Evolutionary conservation across 345 rosid species (phyloP), one percentile per base, ranked within the genome.

Genomic region (Camelina laxa): DNA sequence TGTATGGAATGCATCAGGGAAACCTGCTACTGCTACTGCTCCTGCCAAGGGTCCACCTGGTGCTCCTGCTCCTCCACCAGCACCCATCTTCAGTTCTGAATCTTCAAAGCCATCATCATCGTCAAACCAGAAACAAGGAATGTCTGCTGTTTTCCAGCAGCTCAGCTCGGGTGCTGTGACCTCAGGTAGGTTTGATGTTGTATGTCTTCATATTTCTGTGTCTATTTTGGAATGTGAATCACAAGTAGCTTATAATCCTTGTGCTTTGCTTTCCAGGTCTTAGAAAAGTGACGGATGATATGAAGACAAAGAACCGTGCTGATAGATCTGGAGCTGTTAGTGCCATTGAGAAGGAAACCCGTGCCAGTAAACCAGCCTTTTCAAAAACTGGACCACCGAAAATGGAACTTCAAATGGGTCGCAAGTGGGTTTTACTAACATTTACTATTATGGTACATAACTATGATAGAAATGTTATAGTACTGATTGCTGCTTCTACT

Each of bases 381-480:
- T 83, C 96, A 2, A 95, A 87, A 84, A 75, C 81, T 39, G 97
- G 90, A 67, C 98, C 98, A 60, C 97, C 99, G 10, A 92, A 89
- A 65, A 62, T 96, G 56, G 98, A 96, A 90, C 93, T 96, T 83
- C 97, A 92, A 81, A 87, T 91, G 97, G 97, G 99, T 80, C 94
- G 99, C 21, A 96, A 96, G 98, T 96, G 69, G 75, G 97, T 86
- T 19, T 59, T 35, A 60, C 47, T 58, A 15, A 13, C 45, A 65
- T 0, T n/a, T 75, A 24, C 48, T 63, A 57, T 11, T 15, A 45
- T 39, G 56, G 44, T 66, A 35, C 49, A 39, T 31, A 45, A 36
- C 39, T 74, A 50, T 72, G 65, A 17, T 61, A 45, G 42, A 75
- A 47, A 30, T 65, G 27, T 13, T 65, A 22, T 47, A 56, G 56